A percentile compares a stretch with the other conserved stretches of the same genome.
Evolutionary conservation across 345 rosid genomes (phyloP).

Genomic region (Odontarrhena argentea): DNA sequence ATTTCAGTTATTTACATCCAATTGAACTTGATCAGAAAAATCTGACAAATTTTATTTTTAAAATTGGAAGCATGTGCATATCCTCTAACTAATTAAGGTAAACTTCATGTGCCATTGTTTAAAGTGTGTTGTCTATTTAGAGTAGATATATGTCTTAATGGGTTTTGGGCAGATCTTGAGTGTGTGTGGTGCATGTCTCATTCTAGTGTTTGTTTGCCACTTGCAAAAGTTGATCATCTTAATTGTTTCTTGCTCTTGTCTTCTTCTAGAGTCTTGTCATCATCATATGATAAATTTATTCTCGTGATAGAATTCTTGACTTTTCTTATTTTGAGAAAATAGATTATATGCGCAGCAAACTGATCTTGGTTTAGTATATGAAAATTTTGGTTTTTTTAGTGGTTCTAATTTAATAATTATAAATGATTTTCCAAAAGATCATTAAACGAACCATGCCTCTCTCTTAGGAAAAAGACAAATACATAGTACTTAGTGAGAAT

Average conservation of each 20-base stretch:
- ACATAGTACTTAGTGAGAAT: too few species aligned
- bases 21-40: too few species aligned
- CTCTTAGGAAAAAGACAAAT: too few species aligned
- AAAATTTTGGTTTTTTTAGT: not conserved
- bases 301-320: not conserved
- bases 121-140: conserved; percentile 3
- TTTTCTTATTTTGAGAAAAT: conserved; percentile 8
- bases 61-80: too few species aligned
- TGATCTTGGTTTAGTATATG: conserved; percentile 9
- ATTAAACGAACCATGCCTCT: too few species aligned
- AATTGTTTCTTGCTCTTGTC: not conserved
- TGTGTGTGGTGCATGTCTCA: conserved; percentile 24
- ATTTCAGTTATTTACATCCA: too few species aligned
- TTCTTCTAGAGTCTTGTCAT: not conserved
- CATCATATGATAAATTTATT: conserved; percentile 10
- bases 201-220: not conserved
- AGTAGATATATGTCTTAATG: not conserved
- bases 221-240: not conserved
- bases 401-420: not conserved
- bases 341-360: not conserved
- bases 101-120: too few species aligned
- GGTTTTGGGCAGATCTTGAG: conserved; percentile 9
- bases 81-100: too few species aligned
- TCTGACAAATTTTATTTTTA: too few species aligned
- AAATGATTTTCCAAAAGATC: too few species aligned